A percentile compares a stretch with the other conserved stretches of the same genome.
These are phyloP conservation scores for Teunomyces lycoperdinae DNA, from an alignment of 805 yeast species.

Conservation along the genomic window DNA sequence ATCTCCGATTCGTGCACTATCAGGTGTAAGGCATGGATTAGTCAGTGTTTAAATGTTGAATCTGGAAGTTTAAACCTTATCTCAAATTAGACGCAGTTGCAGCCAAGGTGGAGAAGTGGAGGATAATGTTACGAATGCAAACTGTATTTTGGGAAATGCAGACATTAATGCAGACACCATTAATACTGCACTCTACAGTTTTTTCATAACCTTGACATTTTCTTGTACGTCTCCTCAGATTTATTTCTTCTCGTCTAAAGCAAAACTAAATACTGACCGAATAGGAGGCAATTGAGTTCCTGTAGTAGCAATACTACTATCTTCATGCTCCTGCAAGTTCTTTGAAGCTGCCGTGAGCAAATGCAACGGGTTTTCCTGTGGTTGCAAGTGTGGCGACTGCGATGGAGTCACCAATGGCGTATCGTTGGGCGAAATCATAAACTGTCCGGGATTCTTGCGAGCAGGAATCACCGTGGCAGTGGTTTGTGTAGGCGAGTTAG, in stretches of 20 bases:
- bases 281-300: constrained; percentile 44
- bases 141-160: background rate
- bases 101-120: too few species aligned
- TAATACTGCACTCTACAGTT: too few species aligned
- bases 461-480: background rate
- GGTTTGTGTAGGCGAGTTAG: constrained; percentile 41
- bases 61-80: too few species aligned
- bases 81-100: too few species aligned
- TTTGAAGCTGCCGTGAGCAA: constrained; percentile 21
- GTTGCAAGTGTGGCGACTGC: constrained; percentile 46
- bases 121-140: too few species aligned
- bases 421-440: constrained; percentile 33
- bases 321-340: constrained; percentile 23
- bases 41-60: too few species aligned
- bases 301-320: constrained; percentile 33
- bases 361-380: constrained; percentile 19
- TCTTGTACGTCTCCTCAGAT: too few species aligned
- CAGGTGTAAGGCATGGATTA: too few species aligned
- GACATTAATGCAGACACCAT: background rate
- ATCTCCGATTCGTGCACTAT: background rate
- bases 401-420: constrained; percentile 51
- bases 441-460: constrained; percentile 5
- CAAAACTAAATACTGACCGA: constrained; percentile 23
- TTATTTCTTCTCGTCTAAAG: background rate
- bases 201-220: too few species aligned